phyloP scores from a whole-genome alignment of 257 asterid genomes.

The Petrea volubilis region DNA sequence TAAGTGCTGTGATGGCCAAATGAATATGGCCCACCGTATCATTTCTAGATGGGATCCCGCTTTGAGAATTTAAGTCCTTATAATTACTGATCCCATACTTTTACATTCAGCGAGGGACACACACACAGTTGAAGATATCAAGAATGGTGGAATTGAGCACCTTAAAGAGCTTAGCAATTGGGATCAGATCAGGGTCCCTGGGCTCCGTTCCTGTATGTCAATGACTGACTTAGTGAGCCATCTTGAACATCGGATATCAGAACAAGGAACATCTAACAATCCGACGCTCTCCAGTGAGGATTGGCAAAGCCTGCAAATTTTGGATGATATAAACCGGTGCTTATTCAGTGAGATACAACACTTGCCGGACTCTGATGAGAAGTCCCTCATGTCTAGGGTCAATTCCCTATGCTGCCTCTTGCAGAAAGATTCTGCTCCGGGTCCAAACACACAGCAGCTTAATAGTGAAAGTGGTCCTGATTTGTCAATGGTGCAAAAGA shows the following conservation, averaged over 20 bases:
- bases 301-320: slow-evolving; percentile 63
- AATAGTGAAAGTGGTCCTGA: slow-evolving; percentile 33
- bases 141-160: slow-evolving; percentile 48
- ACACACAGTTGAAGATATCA: slow-evolving; percentile 44
- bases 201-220: slow-evolving; percentile 80
- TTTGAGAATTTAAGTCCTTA: not conserved
- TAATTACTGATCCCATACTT: not conserved
- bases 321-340: slow-evolving; percentile 67
- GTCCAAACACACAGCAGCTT: slow-evolving; percentile 15
- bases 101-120: slow-evolving; percentile 46
- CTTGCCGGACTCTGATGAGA: slow-evolving; percentile 65
- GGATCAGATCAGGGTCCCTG: slow-evolving; percentile 82
- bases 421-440: slow-evolving; percentile 68
- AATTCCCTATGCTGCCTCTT: slow-evolving; percentile 93
- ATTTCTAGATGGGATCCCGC: not conserved
- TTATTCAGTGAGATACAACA: slow-evolving; percentile 67
- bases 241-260: slow-evolving; percentile 80
- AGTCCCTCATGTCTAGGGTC: slow-evolving; percentile 82
- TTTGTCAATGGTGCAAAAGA: slow-evolving; percentile 29
- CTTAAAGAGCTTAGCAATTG: slow-evolving; percentile 64
- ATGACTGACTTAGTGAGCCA: slow-evolving; percentile 89
- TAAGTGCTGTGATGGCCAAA: not conserved
- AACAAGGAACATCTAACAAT: slow-evolving; percentile 54
- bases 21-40: not conserved
- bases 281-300: slow-evolving; percentile 73